Base-by-base conservation (phyloP, 2,329 filamentous ascomycete species). In the Scopulariopsis brevicaulis region DNA sequence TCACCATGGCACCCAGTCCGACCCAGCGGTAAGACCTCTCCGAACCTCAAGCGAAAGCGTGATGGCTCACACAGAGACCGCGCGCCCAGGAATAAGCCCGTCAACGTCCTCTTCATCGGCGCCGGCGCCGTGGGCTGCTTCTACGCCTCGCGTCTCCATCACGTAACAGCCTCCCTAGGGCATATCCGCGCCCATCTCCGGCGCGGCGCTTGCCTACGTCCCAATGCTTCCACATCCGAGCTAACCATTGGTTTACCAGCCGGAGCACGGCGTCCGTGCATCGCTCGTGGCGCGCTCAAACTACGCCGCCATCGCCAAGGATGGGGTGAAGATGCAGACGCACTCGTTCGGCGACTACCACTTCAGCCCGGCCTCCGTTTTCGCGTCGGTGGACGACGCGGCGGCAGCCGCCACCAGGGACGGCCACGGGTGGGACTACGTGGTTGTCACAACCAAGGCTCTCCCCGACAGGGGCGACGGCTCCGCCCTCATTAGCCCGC, bases 261-360 rank as follows among this genome's bases (percentile, higher is more conserved):
- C 78, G 10, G 65, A 67, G 15, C 69, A 74, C 59, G 77, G 80
- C 58, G 73, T 84, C 48, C 73, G 79, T 59, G 82, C 87, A 55
- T 89, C 86, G 5, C 81, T 89, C 52, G 83, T 89, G 57, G 89
- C 86, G 62, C 81, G 87, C 54, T 89, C 86, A 48, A 90, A 90
- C 73, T 90, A 87, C 74, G 70, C 74, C 25, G 80, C 79, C 37
- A 83, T 90, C 53, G 76, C 78, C 57, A 69, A 73, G 11, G 71
- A 77, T 25, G 87, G 87, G 53, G 86, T 90, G 65, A 71, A 74
- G 34, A 72, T 91, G 40, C 77, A 80, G 55, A 89, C 86, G 4
- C 82, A 79, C 55, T 77, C 81, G 56, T 90, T 87, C 67, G 85
- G 86, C 51, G 74, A 84, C 67, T 88, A 87, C 69, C 77, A 70